A percentile compares a stretch with the other conserved stretches of the same genome.
These are phyloP conservation scores for Wickerhamiella hasegawae DNA, from an alignment of 805 yeast genomes.

Conservation along the genomic window DNA sequence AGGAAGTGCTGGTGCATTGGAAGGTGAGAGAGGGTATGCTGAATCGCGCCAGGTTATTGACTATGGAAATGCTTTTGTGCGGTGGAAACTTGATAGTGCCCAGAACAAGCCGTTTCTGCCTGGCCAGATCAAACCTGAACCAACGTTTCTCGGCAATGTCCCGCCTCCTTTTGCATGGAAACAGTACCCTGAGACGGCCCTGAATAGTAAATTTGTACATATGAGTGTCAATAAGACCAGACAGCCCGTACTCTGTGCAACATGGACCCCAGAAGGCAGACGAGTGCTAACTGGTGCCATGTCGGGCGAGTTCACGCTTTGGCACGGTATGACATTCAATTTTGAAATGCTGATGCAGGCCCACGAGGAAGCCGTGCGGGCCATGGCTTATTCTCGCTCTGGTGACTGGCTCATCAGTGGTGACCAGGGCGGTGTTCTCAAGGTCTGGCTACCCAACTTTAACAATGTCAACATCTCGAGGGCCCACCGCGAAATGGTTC, in stretches of 20 bases:
- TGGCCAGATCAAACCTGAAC: constrained; percentile 41
- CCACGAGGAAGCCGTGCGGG: constrained; percentile 77
- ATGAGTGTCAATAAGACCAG: constrained; percentile 79
- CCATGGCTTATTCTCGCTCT: constrained; percentile 67
- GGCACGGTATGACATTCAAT: constrained; percentile 92
- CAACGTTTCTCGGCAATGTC: constrained; percentile 40
- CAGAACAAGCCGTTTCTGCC: constrained; percentile 18
- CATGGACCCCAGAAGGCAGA: constrained; percentile 95
- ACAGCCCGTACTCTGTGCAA: constrained; percentile 78
- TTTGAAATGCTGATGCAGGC: constrained; percentile 98
- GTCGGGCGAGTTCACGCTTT: constrained; percentile 88
- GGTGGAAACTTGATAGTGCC: constrained; percentile 35
- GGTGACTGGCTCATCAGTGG: constrained; percentile 93
- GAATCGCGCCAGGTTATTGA: constrained; percentile 29
- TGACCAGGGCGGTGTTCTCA: constrained; percentile 79
- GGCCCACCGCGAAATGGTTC: constrained; percentile 66
- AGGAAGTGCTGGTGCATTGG: no score
- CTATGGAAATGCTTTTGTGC: constrained; percentile 58
- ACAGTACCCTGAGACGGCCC: constrained; percentile 38
- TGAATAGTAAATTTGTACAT: constrained; percentile 74
- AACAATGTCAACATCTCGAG: constrained; percentile 71
- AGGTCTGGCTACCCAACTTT: constrained; percentile 96
- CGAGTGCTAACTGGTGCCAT: constrained; percentile 77
- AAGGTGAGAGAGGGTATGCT: background rate
- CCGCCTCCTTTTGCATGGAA: constrained; percentile 51